phyloP scores from a whole-genome alignment of 257 asterid species.

The Solanum sejunctum region DNA sequence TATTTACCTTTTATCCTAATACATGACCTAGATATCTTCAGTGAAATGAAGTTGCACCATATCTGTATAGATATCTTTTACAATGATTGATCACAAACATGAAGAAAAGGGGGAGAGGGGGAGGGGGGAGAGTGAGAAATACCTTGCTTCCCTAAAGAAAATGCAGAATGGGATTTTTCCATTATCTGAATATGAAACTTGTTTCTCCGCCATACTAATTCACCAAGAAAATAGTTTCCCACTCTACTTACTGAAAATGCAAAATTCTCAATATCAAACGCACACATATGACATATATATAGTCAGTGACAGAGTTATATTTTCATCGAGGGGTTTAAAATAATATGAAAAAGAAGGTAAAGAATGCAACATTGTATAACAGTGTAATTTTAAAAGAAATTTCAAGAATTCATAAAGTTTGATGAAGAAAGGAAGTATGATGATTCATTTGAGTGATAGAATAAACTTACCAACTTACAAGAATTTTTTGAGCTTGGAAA shows the following conservation, averaged over 20 bases:
- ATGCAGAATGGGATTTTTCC: conserved; percentile 17
- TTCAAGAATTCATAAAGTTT: background rate
- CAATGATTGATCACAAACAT: background rate
- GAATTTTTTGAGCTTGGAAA: background rate
- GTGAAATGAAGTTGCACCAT: too few species aligned
- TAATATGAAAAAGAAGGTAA: too few species aligned
- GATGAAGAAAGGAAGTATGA: background rate
- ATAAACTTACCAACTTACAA: background rate
- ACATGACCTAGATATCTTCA: too few species aligned
- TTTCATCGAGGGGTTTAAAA: too few species aligned
- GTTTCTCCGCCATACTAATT: conserved; percentile 20
- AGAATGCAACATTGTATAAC: too few species aligned
- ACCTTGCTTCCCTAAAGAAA: conserved; percentile 32
- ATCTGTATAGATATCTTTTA: background rate
- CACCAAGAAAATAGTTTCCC: background rate
- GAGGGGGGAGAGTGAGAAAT: background rate
- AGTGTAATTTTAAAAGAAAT: background rate
- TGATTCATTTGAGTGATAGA: background rate
- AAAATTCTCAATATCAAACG: background rate
- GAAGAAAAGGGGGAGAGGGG: too few species aligned
- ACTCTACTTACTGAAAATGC: background rate
- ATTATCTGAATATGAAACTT: conserved; percentile 6
- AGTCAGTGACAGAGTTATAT: too few species aligned
- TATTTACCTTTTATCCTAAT: too few species aligned
- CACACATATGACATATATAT: too few species aligned